Evolutionary conservation across 805 yeast species (phyloP).

Genomic region (Komagataella phaffii): DNA sequence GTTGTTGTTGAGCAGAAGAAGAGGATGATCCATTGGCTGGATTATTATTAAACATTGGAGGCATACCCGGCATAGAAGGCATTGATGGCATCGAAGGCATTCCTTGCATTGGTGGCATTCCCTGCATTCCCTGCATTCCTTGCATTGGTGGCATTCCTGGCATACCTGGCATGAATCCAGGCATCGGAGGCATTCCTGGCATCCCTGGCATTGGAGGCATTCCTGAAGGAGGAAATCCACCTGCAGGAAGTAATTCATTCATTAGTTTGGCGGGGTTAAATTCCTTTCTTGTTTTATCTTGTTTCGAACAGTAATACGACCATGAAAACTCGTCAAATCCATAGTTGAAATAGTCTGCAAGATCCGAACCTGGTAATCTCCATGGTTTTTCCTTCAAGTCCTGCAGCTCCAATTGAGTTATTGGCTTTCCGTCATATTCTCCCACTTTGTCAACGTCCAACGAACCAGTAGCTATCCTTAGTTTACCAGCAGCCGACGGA

Average conservation of each 20-base stretch:
- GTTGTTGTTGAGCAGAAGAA: conserved; percentile 1
- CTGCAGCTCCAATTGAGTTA: conserved; percentile 69
- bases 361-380: conserved; percentile 95
- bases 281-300: conserved; percentile 67
- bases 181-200: conserved; percentile 7
- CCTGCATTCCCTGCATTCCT: conserved; percentile 9
- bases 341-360: conserved; percentile 88
- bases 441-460: conserved; percentile 67
- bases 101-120: conserved; percentile 8
- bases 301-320: conserved; percentile 84
- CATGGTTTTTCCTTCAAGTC: conserved; percentile 91
- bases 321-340: conserved; percentile 96
- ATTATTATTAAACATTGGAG: conserved; percentile 1
- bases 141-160: conserved; percentile 16
- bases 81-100: conserved; percentile 1
- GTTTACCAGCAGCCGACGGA: conserved; percentile 5
- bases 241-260: conserved; percentile 38
- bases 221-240: conserved; percentile 2
- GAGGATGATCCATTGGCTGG: neutral
- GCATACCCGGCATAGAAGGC: conserved; percentile 1
- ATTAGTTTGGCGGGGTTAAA: conserved; percentile 74
- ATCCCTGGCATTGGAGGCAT: conserved; percentile 10
- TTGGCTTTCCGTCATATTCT: conserved; percentile 64
- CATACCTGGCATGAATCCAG: conserved; percentile 15
- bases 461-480: conserved; percentile 7